phyloP scores from a whole-genome alignment of 2,329 filamentous ascomycete genomes.

The Aureobasidium leucospermi region DNA sequence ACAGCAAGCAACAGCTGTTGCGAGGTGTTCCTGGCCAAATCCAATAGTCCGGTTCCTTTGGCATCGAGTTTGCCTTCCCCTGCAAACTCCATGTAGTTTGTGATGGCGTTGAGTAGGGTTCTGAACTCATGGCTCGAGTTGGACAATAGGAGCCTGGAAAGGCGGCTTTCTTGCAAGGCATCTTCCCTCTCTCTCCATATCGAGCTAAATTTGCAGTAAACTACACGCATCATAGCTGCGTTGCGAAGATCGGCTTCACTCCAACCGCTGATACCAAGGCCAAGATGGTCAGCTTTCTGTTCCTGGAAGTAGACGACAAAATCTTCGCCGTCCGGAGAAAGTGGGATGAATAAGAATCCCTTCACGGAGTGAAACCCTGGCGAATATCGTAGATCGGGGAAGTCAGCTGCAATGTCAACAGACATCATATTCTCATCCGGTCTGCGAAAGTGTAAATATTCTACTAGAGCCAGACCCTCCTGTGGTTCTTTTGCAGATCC shows the following conservation, averaged over 20 bases:
- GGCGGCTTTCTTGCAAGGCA: background rate
- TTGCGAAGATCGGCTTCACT: background rate
- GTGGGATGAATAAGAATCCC: background rate
- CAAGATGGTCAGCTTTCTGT: background rate
- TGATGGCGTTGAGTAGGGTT: background rate
- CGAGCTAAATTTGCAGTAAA: background rate
- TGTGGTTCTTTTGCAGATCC: background rate
- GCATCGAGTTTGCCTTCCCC: background rate
- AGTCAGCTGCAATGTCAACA: background rate
- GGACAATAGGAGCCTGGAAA: background rate
- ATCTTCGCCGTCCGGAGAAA: background rate
- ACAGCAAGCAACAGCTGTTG: background rate
- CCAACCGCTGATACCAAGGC: background rate
- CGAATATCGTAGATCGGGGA: background rate
- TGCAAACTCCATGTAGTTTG: background rate
- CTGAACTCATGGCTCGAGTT: slow-evolving; percentile 1
- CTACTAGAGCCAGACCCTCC: background rate
- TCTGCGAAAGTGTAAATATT: background rate
- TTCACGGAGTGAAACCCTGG: background rate
- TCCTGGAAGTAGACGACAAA: background rate
- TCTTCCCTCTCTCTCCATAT: background rate
- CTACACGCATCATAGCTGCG: background rate
- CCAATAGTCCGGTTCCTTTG: background rate
- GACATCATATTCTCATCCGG: background rate
- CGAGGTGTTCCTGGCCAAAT: background rate